Conservation (phyloP, 2,329 filamentous ascomycete genomes). For the Fusarium xyrophilum region DNA sequence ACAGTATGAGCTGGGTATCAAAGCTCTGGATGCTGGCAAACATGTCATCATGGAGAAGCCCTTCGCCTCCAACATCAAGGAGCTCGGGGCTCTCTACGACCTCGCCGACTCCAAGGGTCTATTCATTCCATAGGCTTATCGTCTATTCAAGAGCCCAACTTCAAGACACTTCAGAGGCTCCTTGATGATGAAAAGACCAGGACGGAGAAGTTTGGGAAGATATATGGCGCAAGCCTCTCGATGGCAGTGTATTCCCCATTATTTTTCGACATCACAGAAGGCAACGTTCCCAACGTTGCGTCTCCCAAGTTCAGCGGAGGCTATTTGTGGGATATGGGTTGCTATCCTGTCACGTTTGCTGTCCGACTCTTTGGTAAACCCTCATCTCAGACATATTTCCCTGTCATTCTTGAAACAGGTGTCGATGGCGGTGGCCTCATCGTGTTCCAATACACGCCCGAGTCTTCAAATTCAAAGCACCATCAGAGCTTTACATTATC, state of each 20-base stretch:
- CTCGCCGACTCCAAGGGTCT: slow-evolving; percentile 25
- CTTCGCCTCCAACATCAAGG: slow-evolving; percentile 24
- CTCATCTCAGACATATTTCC: slow-evolving; percentile 15
- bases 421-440: slow-evolving; percentile 23
- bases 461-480: slow-evolving; percentile 24
- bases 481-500: slow-evolving; percentile 19
- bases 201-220: slow-evolving; percentile 11
- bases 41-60: slow-evolving; percentile 34
- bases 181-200: slow-evolving; percentile 24
- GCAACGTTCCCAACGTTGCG: slow-evolving; percentile 24
- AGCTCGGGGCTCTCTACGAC: slow-evolving; percentile 19
- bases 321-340: slow-evolving; percentile 32
- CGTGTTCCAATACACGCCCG: slow-evolving; percentile 16
- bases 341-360: slow-evolving; percentile 30
- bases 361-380: slow-evolving; percentile 25
- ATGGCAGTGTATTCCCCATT: slow-evolving; percentile 27
- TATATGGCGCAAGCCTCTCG: slow-evolving; percentile 23
- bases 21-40: slow-evolving; percentile 11
- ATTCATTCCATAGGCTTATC: slow-evolving; percentile 26
- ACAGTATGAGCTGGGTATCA: slow-evolving; percentile 24
- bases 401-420: slow-evolving; percentile 6
- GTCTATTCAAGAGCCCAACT: slow-evolving; percentile 35
- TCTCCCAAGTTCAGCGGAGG: slow-evolving; percentile 30
- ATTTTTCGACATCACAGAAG: slow-evolving; percentile 5
- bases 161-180: slow-evolving; percentile 19